Base-by-base conservation (phyloP, 495 filamentous ascomycete species). In the Podospora anserina region DNA sequence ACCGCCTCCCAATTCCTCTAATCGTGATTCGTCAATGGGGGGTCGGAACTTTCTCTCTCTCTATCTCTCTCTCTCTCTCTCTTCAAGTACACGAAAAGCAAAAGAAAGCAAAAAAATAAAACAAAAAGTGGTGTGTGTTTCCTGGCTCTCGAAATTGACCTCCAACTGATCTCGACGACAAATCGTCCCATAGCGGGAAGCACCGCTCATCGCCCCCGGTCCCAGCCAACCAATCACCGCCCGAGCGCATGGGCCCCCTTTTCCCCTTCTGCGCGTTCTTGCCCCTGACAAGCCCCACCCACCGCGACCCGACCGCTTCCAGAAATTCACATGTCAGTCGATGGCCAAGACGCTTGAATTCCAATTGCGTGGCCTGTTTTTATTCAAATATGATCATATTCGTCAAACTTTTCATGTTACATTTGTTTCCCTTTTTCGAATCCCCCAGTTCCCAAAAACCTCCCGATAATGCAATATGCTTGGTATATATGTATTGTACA, bases 261-360 rank as follows among this genome's bases (percentile, higher is more conserved):
- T 53, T 4, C 19, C n/a, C 54, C 69, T 44, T 28, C 23, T 53
- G 55, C 30, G 55, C 32, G 58, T 53, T 27, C 28, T 44, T 62
- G 28, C 71, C 71, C 71, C 73, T 77, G 76, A 70, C 70, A 39
- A 66, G 67, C 4, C 30, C 30, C 30, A 32, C 30, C 30, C 3
- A 16, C 39, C 9, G 39, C 39, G 23, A 27, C 27, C 30, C 39
- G 23, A 27, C 27, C 30, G 26, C 30, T 61, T 32, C 30, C 30
- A 30, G 32, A 62, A 61, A 58, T 74, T 78, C 75, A 77, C 75
- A 76, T 77, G 76, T 77, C 75, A 75, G 74, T 74, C 73, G 75
- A 78, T 75, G 56, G 57, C 67, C 63, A 62, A 63, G 61, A 23
- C 23, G 1, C 23, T 23, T 23, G 23, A 23, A 49, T 18, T 49